Evolutionary conservation across 441 rosid species (phyloP), one percentile per base, ranked within the genome.

Genomic region (Caryocar brasiliense): DNA sequence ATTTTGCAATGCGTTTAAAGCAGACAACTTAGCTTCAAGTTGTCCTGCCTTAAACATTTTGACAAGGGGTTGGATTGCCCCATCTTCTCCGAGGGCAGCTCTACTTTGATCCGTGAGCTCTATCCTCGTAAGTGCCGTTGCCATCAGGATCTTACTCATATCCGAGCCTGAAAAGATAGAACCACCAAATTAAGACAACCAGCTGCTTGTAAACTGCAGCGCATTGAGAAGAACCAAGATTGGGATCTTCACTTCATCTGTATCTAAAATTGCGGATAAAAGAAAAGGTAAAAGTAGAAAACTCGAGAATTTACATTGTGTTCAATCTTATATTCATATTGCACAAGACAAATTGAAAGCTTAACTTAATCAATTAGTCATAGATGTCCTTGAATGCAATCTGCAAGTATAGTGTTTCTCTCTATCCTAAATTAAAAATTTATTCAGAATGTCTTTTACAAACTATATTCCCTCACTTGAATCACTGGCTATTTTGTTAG

Each of bases 131-230:
- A 83, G 62, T 30, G 87, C 83, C 14, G 83, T 72, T 50, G 87
- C 92, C 92, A 83, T 80, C 17, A 83, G 87, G 68, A 83, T 71
- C 77, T 81, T 83, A 62, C 73, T 47, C 87, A 78, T 83, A 57
- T 83, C 87, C 4, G 92, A 76, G 29, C 92, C 92, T 80, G 73
- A 22, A 48, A 62, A 54, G 36, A 41, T 42, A 56, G 7, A 15
- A 25, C 9, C 7, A 64, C 13, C 33, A 20, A 24, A 35, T 62
- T 24, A 37, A 38, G 24, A 43, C 34, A 40, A 27, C 35, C 39
- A 42, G 10, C 4, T 26, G 21, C 22, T 37, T 35, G 11, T 14
- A 11, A 6, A 14, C 6, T 24, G 20, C 14, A 42, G 21, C 7
- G 22, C 30, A 15, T 15, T 40, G n/a, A 10, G 53, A 5, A 30